Base-by-base conservation (phyloP, 257 asterid species). In the Ophiorrhiza pumila region DNA sequence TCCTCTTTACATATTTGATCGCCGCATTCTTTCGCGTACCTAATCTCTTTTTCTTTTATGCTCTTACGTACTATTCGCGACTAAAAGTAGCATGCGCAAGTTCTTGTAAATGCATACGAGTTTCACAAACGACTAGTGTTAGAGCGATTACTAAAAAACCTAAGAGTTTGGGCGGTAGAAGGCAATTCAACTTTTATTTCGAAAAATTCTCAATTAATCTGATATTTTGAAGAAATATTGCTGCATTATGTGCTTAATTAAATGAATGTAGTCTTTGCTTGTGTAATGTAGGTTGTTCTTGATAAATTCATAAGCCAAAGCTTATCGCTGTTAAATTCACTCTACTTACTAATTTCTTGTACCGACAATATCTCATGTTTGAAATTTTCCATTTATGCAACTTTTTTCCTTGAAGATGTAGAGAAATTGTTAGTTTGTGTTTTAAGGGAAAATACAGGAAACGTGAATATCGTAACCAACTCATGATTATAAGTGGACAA, bases 1-100 rank as follows among this genome's bases (percentile, higher is more conserved):
- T 29, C 98, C 98, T 71, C 84, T 93, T 55, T 93, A 91, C 80
- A 83, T 93, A 73, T 87, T 91, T 77, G 98, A 93, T 84, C 95
- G 81, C 76, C 96, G 96, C 59, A 91, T 93, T 77, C 86, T 93
- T 69, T 81, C 90, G 18, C 83, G 98, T 91, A 85, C 72, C 70
- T 66, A 25, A 11, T 49, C 59, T 27, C 71, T 73, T 29, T 37
- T 23, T 22, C 22, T 34, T 50, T 50, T 53, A 22, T 10, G 31
- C 31, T 6, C 13, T 1, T 12, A 53, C 31, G 9, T 22, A 31
- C 60, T 22, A 22, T 37, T 37, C 7, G 42, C 42, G 42, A 23
- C 1, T 53, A 53, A 23, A 25, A 22, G 2, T n/a, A 9, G 60
- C 23, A 9, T 23, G 8, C 23, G 12, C 23, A 22, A 22, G 7